Base-by-base conservation (phyloP, 2,329 filamentous ascomycete genomes). In the Trichoderma arundinaceum region DNA sequence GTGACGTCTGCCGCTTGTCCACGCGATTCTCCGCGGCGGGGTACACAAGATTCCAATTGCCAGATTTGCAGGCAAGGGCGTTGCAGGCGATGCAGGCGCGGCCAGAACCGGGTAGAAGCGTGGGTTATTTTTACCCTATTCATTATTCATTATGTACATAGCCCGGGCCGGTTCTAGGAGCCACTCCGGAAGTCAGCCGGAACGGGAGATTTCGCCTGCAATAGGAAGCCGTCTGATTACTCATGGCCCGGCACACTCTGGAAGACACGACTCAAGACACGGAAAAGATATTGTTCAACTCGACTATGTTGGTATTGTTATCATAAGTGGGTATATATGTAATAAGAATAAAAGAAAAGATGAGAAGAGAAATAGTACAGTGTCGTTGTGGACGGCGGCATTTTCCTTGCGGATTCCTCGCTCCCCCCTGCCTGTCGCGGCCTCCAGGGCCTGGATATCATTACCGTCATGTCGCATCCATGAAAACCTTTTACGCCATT, bases 391-490 rank as follows among this genome's bases (percentile, higher is more conserved):
- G 54, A 58, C n/a, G 39, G 28, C 41, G 54, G 54, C 33, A 28
- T 28, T 46, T 32, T 51, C 17, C 19, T 10, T n/a, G 54, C 39
- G 9, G 54, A 2, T n/a, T 46, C 28, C 15, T 6, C 12, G 33
- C 13, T 51, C n/a, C 44, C 19, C 41, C 19, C 19, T 39, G 19
- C 44, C 35, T 22, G n/a, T 39, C 39, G 39, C 28, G 43, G 48
- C 63, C 63, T 41, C 54, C 54, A 65, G 48, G 63, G 63, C 54
- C 63, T 41, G 17, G 41, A 28, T 41, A 33, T 48, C 52, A 56
- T 57, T 57, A 64, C 52, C 51, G 9, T 49, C 41, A 51, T 57
- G 39, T 62, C 41, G 48, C 38, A 49, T 62, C 46, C 49, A 28
- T 44, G 39, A 32, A 43, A 46, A 43, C 38, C 60, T 38, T 28